Evolutionary conservation across 1,284 basidiomycete genomes (phyloP).

Genomic region (Mycocalia duriaeana): DNA sequence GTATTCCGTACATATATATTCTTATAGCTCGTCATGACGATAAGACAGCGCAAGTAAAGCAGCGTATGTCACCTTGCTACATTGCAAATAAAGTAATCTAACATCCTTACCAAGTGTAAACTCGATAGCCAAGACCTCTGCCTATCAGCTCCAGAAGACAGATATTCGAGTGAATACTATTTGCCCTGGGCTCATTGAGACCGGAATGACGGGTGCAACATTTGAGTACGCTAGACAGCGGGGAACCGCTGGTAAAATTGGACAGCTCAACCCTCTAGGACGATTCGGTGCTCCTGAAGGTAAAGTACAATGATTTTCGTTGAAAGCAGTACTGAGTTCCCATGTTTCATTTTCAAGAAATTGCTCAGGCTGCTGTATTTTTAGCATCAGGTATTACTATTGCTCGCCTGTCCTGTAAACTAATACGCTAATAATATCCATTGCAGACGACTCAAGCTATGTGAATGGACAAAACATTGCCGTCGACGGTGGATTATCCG

Average conservation of each 20-base stretch:
- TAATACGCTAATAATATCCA: neutral
- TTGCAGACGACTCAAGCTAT: slow-evolving; percentile 84
- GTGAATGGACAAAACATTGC: slow-evolving; percentile 88
- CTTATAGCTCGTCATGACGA: neutral
- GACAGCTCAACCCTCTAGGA: slow-evolving; percentile 81
- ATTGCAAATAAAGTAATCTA: neutral
- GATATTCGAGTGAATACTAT: slow-evolving; percentile 88
- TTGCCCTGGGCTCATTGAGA: slow-evolving; percentile 90
- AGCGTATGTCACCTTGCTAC: slow-evolving; percentile 49
- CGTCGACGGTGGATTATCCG: slow-evolving; percentile 81
- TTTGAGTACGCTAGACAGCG: slow-evolving; percentile 76
- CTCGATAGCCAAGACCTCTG: slow-evolving; percentile 77
- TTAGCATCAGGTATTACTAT: slow-evolving; percentile 71
- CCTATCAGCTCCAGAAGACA: slow-evolving; percentile 77
- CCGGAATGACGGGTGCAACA: slow-evolving; percentile 73
- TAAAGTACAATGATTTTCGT: slow-evolving; percentile 22
- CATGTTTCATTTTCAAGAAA: slow-evolving; percentile 42
- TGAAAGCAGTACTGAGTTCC: neutral
- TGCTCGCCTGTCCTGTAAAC: neutral
- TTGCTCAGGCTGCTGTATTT: slow-evolving; percentile 82
- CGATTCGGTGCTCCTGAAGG: slow-evolving; percentile 79
- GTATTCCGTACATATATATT: neutral
- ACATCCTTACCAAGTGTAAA: slow-evolving; percentile 55
- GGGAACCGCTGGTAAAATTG: slow-evolving; percentile 74
- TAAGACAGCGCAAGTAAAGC: slow-evolving; percentile 88